Conservation (phyloP, 1,284 basidiomycete genomes). For the Rugiboletus extremiorientalis region DNA sequence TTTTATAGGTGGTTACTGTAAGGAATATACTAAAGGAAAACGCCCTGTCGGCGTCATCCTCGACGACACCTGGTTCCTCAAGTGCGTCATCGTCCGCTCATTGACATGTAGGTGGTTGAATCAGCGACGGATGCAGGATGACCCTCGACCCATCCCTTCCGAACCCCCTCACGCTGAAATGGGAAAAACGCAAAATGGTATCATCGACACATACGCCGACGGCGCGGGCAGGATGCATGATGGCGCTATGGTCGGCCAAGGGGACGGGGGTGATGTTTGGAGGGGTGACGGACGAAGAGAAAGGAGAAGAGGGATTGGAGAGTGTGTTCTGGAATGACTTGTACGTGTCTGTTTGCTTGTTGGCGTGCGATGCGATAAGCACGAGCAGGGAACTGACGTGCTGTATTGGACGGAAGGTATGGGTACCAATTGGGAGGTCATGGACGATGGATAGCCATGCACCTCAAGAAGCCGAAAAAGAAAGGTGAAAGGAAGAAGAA, state of each 20-base stretch:
- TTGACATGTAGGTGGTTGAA: not conserved
- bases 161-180: conserved; percentile 62
- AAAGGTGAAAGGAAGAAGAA: conserved; percentile 46
- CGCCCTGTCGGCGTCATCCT: conserved; percentile 84
- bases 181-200: conserved; percentile 81
- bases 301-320: conserved; percentile 82
- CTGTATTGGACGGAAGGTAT: conserved; percentile 46
- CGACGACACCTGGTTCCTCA: conserved; percentile 92
- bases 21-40: conserved; percentile 89
- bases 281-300: conserved; percentile 90
- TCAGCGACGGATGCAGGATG: conserved; percentile 32
- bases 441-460: conserved; percentile 80
- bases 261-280: conserved; percentile 85
- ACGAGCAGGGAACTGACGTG: not conserved
- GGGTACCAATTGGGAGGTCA: conserved; percentile 80
- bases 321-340: conserved; percentile 86
- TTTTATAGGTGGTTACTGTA: conserved; percentile 80
- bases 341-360: conserved; percentile 23
- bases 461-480: conserved; percentile 66
- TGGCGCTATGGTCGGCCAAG: conserved; percentile 74
- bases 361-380: not conserved
- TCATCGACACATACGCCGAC: conserved; percentile 51
- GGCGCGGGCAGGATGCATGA: conserved; percentile 79
- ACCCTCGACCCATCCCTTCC: conserved; percentile 31
- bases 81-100: conserved; percentile 40